Evolutionary conservation across 176 grass and related monocot species (phyloP).

Genomic region (Aegilops longissima): DNA sequence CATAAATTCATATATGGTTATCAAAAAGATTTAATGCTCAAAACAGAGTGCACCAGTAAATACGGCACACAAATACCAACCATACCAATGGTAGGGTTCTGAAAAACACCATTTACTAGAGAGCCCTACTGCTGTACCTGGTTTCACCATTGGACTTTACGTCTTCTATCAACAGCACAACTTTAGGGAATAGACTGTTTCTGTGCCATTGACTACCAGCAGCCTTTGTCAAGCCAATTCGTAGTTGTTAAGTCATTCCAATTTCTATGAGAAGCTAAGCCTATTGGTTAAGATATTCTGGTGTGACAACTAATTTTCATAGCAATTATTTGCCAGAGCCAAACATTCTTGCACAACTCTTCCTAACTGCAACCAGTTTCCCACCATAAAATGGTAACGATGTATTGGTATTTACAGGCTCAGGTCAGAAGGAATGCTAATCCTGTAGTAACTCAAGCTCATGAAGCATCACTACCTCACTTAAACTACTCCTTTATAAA

Average conservation of each 20-base stretch:
- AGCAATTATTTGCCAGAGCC: not conserved
- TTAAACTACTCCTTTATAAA: not conserved
- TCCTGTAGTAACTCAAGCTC: not conserved
- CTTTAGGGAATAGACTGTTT: conserved; percentile 4
- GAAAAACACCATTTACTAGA: not conserved
- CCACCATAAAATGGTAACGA: not conserved
- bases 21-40: conserved; percentile 14
- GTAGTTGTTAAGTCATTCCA: not conserved
- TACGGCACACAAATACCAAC: not conserved
- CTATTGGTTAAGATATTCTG: too few species aligned
- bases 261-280: conserved; percentile 1
- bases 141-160: not conserved
- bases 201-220: not conserved
- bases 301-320: not conserved
- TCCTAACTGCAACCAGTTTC: too few species aligned
- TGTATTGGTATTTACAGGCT: not conserved
- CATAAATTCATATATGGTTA: conserved; percentile 15
- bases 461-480: not conserved
- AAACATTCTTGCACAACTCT: too few species aligned
- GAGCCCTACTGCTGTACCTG: not conserved
- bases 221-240: not conserved
- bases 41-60: not conserved
- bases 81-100: not conserved
- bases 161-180: not conserved
- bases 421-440: not conserved